A percentile compares a stretch with the other conserved stretches of the same genome.
Evolutionary conservation across 2,329 filamentous ascomycete species (phyloP).

Genomic region (Epichloe hybrida): DNA sequence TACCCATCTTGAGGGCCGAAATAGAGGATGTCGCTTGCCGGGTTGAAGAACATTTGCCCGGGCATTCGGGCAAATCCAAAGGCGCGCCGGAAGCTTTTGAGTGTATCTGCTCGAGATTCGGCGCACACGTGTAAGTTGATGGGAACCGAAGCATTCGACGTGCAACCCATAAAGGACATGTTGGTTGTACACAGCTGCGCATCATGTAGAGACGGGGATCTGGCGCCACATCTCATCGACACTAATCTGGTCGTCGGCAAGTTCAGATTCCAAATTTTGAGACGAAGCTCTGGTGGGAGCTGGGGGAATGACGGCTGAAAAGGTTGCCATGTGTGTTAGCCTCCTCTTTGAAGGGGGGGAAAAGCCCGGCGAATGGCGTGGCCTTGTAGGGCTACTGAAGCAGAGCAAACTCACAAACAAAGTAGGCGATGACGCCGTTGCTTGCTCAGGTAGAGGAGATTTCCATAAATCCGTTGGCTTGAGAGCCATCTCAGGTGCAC

Average conservation of each 20-base stretch:
- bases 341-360: neutral
- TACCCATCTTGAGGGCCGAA: constrained; percentile 31
- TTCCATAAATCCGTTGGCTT: neutral
- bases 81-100: constrained; percentile 25
- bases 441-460: neutral
- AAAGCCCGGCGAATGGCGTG: neutral
- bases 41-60: constrained; percentile 30
- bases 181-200: constrained; percentile 3
- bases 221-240: constrained; percentile 26
- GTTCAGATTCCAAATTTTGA: constrained; percentile 34
- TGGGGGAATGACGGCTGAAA: constrained; percentile 26
- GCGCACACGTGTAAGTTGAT: constrained; percentile 31
- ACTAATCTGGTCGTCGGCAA: constrained; percentile 30
- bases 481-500: neutral
- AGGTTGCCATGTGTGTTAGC: neutral
- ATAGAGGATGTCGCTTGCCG: constrained; percentile 29
- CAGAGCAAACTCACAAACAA: constrained; percentile 6
- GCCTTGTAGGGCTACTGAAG: neutral
- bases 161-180: constrained; percentile 21
- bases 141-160: constrained; percentile 28
- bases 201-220: constrained; percentile 13
- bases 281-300: constrained; percentile 32
- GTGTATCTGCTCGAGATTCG: constrained; percentile 31
- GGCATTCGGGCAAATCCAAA: constrained; percentile 29
- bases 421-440: neutral